phyloP scores from a whole-genome alignment of 169 alveolate species.

The Cryptosporidium meleagridis region DNA sequence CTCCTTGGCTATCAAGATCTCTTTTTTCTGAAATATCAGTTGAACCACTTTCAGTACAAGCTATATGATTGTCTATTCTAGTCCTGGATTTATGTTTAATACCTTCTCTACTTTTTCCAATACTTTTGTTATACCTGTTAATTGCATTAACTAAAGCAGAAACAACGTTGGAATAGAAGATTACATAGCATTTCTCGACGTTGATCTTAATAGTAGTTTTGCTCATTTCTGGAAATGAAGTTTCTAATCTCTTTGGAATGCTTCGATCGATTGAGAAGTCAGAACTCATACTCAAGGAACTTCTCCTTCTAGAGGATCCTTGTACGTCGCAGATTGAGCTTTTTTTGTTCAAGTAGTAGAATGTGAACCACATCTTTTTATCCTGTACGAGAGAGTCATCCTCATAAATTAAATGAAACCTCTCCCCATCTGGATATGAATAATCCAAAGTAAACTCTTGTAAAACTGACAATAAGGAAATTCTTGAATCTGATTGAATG shows the following conservation, averaged over 20 bases:
- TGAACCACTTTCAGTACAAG: constrained; percentile 5
- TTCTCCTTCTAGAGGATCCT: constrained; percentile 27
- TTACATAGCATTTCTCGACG: constrained; percentile 57
- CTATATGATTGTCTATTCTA: background rate
- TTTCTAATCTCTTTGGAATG: constrained; percentile 6
- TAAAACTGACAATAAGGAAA: constrained; percentile 23
- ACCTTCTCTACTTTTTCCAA: background rate
- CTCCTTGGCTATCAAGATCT: background rate
- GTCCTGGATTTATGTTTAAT: background rate
- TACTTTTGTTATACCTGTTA: constrained; percentile 15
- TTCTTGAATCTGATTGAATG: constrained; percentile 48
- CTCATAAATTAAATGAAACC: constrained; percentile 44
- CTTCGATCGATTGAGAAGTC: constrained; percentile 38
- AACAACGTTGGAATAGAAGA: constrained; percentile 41
- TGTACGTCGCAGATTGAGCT: constrained; percentile 25
- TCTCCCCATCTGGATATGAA: background rate
- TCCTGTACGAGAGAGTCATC: background rate
- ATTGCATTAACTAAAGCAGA: constrained; percentile 9
- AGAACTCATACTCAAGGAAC: constrained; percentile 34
- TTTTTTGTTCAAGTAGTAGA: constrained; percentile 4
- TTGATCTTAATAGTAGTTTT: constrained; percentile 14
- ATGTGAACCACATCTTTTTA: constrained; percentile 56
- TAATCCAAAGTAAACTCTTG: constrained; percentile 64
- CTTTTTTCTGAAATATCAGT: background rate
- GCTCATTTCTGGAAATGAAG: constrained; percentile 18